Conservation (phyloP, 306 rosid genomes). For the Styphnolobium japonicum region DNA sequence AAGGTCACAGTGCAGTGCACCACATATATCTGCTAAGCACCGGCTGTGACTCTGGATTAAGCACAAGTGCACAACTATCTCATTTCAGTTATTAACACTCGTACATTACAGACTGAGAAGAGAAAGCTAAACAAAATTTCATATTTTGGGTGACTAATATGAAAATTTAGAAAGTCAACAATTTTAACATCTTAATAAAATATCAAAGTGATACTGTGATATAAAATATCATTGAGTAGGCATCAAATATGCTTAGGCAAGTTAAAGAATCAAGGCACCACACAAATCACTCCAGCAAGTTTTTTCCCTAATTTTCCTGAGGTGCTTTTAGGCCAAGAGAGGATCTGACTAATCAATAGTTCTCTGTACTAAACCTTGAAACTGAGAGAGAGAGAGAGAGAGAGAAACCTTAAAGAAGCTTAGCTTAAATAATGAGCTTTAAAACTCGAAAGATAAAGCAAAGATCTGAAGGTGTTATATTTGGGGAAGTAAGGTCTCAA, state of each 20-base stretch:
- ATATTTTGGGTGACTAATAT: not conserved
- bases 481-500: not conserved
- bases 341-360: not conserved
- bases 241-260: not conserved
- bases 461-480: not conserved
- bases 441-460: not conserved
- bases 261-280: constrained; percentile 1
- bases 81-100: constrained; percentile 30
- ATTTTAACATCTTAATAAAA: not conserved
- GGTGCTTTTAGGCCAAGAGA: not conserved
- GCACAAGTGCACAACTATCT: constrained; percentile 31
- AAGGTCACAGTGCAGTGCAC: constrained; percentile 73
- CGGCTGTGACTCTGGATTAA: constrained; percentile 57
- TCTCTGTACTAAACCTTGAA: not conserved
- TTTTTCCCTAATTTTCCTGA: not conserved
- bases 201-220: not conserved
- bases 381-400: not conserved
- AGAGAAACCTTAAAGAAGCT: not conserved
- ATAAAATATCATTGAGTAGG: not conserved
- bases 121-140: not conserved
- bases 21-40: constrained; percentile 81
- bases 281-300: not conserved
- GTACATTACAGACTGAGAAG: not conserved
- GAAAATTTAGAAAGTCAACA: not conserved
- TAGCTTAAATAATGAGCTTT: not conserved